phyloP scores from a whole-genome alignment of 2,329 filamentous ascomycete species.

The Epichloe scottii region DNA sequence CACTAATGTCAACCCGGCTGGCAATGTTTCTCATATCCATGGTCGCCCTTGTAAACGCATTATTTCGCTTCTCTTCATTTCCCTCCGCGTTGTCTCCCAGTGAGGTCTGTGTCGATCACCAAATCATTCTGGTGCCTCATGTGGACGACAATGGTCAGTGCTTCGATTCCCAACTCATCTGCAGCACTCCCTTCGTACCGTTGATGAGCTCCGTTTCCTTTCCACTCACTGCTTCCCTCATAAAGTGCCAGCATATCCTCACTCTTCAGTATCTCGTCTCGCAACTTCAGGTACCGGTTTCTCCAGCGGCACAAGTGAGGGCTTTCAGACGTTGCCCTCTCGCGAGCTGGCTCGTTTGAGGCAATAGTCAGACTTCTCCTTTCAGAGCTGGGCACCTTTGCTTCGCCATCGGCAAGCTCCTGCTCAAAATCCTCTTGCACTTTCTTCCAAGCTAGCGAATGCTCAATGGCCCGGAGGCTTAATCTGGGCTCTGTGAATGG shows the following conservation, averaged over 20 bases:
- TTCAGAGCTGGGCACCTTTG: neutral
- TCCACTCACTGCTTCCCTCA: constrained; percentile 5
- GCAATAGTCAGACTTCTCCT: neutral
- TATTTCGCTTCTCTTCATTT: neutral
- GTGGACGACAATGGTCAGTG: constrained; percentile 39
- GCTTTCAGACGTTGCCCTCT: constrained; percentile 1
- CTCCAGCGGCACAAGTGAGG: constrained; percentile 30
- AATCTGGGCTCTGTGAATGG: constrained; percentile 10
- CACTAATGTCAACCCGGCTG: neutral
- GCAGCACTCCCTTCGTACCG: neutral
- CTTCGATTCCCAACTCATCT: constrained; percentile 31
- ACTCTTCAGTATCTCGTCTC: constrained; percentile 27
- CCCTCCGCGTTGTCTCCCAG: neutral
- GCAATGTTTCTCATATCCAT: too few species aligned
- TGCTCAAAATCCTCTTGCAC: constrained; percentile 10
- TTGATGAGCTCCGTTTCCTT: constrained; percentile 2
- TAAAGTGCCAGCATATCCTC: constrained; percentile 24
- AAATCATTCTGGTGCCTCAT: constrained; percentile 36
- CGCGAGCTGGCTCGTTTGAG: neutral
- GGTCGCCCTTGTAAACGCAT: neutral
- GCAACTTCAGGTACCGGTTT: constrained; percentile 27
- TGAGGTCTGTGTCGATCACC: constrained; percentile 35
- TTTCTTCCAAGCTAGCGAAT: constrained; percentile 14
- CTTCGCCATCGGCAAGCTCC: neutral
- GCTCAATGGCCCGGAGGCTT: constrained; percentile 17